Evolutionary conservation across 768 basidiomycete genomes (phyloP), one percentile per base, ranked within the genome.

Genomic region (Suillus sp.): DNA sequence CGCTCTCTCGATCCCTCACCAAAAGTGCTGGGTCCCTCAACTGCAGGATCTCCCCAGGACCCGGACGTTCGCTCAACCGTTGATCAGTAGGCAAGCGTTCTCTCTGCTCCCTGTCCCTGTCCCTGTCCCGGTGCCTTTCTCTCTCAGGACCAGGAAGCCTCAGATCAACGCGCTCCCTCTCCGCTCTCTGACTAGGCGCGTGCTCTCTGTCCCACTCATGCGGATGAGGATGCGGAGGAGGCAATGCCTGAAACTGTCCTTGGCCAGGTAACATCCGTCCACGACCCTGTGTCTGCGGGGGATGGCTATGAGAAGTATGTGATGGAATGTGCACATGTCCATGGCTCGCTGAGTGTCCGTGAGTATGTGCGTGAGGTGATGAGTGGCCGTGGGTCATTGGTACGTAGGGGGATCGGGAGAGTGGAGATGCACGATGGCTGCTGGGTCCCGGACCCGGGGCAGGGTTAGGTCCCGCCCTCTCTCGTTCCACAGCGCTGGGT

Each of bases 141-240:
- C 59, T 32, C 59, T 60, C 50, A 42, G 20, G 47, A 42, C 30
- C 45, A 42, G 55, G 40, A 65, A 45, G 27, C 13, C 59, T 20
- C 43, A 48, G n/a, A 27, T 53, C 53, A 10, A 60, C 51, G n/a
- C 71, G 68, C 2, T 69, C 72, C 43, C 71, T 72, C 35, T 73
- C 75, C 43, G 35, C 64, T 47, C 43, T 53, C 40, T 48, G 27
- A 57, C 56, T 65, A 62, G 35, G 56, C 59, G 45, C 5, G 22
- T 73, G 71, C 25, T 74, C 73, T 55, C 71, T 67, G 13, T 74
- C 73, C 37, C 13, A 64, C 60, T 74, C 74, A 13, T 74, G 73
- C 20, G 60, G 38, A 1, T 69, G 65, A 30, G 67, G 66, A n/a
- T 65, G 57, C 0, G 56, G 34, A 18, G n/a, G 30, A 38, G 73